phyloP scores from a whole-genome alignment of 768 basidiomycete species.

The Serendipita sp. region DNA sequence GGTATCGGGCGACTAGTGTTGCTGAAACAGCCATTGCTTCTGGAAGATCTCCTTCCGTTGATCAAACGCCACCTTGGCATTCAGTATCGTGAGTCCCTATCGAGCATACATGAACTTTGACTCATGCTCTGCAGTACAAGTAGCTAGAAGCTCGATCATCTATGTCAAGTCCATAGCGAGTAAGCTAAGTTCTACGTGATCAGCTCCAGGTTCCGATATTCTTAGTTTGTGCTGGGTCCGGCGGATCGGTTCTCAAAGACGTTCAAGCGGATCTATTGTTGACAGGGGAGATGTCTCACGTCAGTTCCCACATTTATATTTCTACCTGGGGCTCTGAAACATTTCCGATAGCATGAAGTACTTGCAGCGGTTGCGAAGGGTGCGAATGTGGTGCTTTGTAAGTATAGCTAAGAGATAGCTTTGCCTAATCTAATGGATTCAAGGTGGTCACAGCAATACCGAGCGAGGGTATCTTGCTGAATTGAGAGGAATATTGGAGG shows the following conservation, averaged over 20 bases:
- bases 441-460: slow-evolving; percentile 86
- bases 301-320: slow-evolving; percentile 21
- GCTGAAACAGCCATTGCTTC: slow-evolving; percentile 37
- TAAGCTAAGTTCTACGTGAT: slow-evolving; percentile 44
- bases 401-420: slow-evolving; percentile 21
- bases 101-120: slow-evolving; percentile 12
- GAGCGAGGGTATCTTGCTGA: slow-evolving; percentile 83
- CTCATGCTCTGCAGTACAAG: slow-evolving; percentile 14
- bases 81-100: slow-evolving; percentile 34
- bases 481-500: slow-evolving; percentile 46
- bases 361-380: slow-evolving; percentile 64
- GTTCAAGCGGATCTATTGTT: slow-evolving; percentile 72
- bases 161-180: slow-evolving; percentile 21
- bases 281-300: slow-evolving; percentile 89
- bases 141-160: slow-evolving; percentile 14
- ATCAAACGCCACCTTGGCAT: slow-evolving; percentile 56
- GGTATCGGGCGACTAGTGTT: slow-evolving; percentile 58
- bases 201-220: slow-evolving; percentile 23
- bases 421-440: slow-evolving; percentile 11
- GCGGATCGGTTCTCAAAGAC: slow-evolving; percentile 58
- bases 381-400: slow-evolving; percentile 71
- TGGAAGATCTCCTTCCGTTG: slow-evolving; percentile 45
- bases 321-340: neutral
- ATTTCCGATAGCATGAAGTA: slow-evolving; percentile 59
- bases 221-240: slow-evolving; percentile 81